Percentiles rank a stretch among this genome's conserved stretches.
phyloP scores from a whole-genome alignment of 2,329 filamentous ascomycete genomes.

The Pseudohalonectria lignicola region DNA sequence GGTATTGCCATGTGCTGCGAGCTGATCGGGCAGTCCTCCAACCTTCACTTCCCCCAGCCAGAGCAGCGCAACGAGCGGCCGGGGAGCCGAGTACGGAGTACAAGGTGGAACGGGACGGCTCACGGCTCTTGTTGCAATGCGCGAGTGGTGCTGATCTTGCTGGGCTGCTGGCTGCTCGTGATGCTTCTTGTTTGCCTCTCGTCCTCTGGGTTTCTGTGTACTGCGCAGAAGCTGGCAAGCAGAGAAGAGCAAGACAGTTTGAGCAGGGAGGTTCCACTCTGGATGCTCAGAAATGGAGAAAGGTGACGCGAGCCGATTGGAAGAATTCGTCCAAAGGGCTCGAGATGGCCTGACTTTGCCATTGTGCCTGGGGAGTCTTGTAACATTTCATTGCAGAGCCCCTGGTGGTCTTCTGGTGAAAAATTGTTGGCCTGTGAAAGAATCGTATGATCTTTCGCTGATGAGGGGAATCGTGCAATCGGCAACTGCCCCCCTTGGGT shows the following conservation, averaged over 20 bases:
- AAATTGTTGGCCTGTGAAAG: slow-evolving; percentile 3
- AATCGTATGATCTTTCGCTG: slow-evolving; percentile 4
- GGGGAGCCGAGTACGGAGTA: no score
- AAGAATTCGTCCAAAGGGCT: slow-evolving; percentile 1
- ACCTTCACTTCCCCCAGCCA: no score
- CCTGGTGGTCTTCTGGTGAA: slow-evolving; percentile 2
- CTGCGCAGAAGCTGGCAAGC: no score
- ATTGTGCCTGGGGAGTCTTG: slow-evolving; percentile 4
- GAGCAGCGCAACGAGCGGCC: no score
- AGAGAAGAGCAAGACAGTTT: not conserved
- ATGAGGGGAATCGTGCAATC: slow-evolving; percentile 4
- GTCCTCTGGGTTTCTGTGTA: no score
- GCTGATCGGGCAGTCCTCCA: no score
- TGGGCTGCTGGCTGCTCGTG: no score
- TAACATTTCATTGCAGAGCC: slow-evolving; percentile 4
- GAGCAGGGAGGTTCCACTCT: not conserved
- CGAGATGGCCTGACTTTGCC: slow-evolving; percentile 5
- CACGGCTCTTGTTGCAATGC: no score
- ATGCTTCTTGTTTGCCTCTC: no score
- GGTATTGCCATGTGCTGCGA: no score
- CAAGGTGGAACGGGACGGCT: no score
- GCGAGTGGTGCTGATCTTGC: no score
- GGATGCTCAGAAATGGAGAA: not conserved
- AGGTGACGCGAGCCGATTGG: slow-evolving; percentile 2
- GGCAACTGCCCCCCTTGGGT: not conserved